Base-by-base conservation (phyloP, 225 moss, liverwort and hornwort species). In the Climacium dendroides region DNA sequence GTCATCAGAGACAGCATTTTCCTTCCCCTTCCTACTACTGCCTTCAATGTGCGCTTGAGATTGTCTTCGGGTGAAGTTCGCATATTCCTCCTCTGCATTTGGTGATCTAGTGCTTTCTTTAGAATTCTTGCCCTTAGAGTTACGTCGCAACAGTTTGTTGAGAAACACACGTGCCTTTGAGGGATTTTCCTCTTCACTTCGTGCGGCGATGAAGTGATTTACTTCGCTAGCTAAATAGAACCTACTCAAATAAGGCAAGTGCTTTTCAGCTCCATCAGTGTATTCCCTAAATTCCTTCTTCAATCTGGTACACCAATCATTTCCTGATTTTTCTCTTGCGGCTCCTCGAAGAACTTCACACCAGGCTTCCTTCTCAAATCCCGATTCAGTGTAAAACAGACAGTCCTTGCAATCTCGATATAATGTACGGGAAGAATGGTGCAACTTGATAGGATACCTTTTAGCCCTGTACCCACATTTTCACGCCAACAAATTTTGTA, bases 271-370 rank as follows among this genome's bases (percentile, higher is more conserved):
- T 55, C 91, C 92, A 45, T 86, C 86, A 61, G 88, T 91, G 82
- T 98, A 98, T 23, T 96, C 95, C 85, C 92, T 87, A 32, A 92
- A 98, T 85, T 98, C 97, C 79, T 89, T 93, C 91, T 98, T 98
- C 76, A 92, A 30, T 82, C 6, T 89, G 47, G 83, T 85, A 67
- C 87, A 92, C 93, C 88, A 85, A 67, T 83, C 85, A 54, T 81
- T 89, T 63, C 9, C 85, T 32, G 77, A 64, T 37, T 85, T 85
- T 53, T 83, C 85, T 69, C 69, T 89, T 52, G 93, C 91, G 15
- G 92, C 89, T 80, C 89, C 94, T 83, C 94, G 90, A 70, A 94
- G 94, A 78, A 89, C 91, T 91, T 94, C 94, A 66, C 94, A 93
- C 94, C 94, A 94, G 63, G 93, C 93, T 89, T 94, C 93, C 86